Conservation (phyloP, 495 filamentous ascomycete species). For the Penicillium malachiteum region DNA sequence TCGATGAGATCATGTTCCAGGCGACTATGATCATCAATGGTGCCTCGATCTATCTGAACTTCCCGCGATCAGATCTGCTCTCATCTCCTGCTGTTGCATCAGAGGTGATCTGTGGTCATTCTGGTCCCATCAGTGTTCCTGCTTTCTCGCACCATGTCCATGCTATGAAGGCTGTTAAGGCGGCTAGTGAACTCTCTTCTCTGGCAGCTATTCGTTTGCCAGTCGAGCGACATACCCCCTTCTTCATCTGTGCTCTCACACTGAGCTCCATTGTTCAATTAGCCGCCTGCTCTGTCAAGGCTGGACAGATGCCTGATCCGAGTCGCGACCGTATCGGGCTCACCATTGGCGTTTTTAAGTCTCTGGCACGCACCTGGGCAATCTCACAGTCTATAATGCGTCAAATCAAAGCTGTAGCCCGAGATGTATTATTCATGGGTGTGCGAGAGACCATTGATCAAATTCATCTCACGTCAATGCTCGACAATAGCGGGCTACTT, state of each 20-base stretch:
- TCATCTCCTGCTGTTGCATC: slow-evolving; percentile 48
- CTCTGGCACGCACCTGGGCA: slow-evolving; percentile 72
- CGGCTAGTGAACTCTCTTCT: slow-evolving; percentile 72
- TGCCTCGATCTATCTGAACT: slow-evolving; percentile 46
- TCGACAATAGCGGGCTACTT: slow-evolving; percentile 38
- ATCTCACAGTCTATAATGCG: slow-evolving; percentile 69
- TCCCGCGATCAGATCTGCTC: slow-evolving; percentile 49
- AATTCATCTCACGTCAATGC: slow-evolving; percentile 37
- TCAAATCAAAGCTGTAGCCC: slow-evolving; percentile 61
- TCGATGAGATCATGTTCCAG: slow-evolving; percentile 92
- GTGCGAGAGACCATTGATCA: slow-evolving; percentile 44
- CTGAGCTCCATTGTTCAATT: slow-evolving; percentile 60
- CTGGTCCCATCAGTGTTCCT: slow-evolving; percentile 49
- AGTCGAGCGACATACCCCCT: slow-evolving; percentile 76
- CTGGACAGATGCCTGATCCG: slow-evolving; percentile 65
- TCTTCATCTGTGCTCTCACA: slow-evolving; percentile 80
- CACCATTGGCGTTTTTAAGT: slow-evolving; percentile 79
- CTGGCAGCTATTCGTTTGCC: slow-evolving; percentile 75
- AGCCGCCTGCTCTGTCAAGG: slow-evolving; percentile 66
- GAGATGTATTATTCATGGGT: slow-evolving; percentile 47
- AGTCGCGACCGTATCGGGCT: slow-evolving; percentile 75
- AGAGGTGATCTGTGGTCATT: slow-evolving; percentile 49
- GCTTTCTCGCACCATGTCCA: slow-evolving; percentile 59
- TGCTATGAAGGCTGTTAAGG: slow-evolving; percentile 75
- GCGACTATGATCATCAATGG: slow-evolving; percentile 79